Evolutionary conservation across 768 basidiomycete genomes (phyloP), one percentile per base, ranked within the genome.

Genomic region (Paxillus involutus): DNA sequence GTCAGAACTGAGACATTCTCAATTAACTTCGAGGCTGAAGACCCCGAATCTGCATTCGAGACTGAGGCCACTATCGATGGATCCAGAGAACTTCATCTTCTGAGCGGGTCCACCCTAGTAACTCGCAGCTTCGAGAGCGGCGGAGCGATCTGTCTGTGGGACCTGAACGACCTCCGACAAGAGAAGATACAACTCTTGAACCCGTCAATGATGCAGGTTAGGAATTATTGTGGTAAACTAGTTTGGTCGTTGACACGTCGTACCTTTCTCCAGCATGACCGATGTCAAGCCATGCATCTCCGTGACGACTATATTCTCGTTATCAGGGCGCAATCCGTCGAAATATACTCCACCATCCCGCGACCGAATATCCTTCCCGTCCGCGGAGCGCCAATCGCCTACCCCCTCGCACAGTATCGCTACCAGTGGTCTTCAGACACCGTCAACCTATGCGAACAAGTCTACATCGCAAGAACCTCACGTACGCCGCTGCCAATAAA

Each of bases 341-440:
- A 80, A 48, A 57, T 81, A 21, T 83, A 80, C 60, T 59, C 70
- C 14, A 60, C 76, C 44, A 52, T 58, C 12, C 65, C 71, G 6
- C 61, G 63, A 13, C 57, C 42, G 0, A 63, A 30, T 46, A 52
- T 64, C 44, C 59, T 60, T 45, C 51, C 57, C 16, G 52, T 39
- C 42, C 55, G 35, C 6, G 55, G 57, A 2, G 47, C 60, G 2
- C 60, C 58, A 19, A 55, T 71, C 35, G 64, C 81, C 5, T 70
- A 75, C 35, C 83, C 85, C 1, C 61, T 81, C 40, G 71, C 76
- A 13, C 67, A 66, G 30, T 73, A 80, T 67, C 65, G 68, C 48
- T 85, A 81, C 74, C 80, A 73, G 42, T 86, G 81, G 80, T 73
- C 71, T n/a, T 70, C 85, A 40, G 84, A 86, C 65, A 78, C 71